Evolutionary conservation across 345 rosid genomes (phyloP).

Genomic region (Aurinia saxatilis): DNA sequence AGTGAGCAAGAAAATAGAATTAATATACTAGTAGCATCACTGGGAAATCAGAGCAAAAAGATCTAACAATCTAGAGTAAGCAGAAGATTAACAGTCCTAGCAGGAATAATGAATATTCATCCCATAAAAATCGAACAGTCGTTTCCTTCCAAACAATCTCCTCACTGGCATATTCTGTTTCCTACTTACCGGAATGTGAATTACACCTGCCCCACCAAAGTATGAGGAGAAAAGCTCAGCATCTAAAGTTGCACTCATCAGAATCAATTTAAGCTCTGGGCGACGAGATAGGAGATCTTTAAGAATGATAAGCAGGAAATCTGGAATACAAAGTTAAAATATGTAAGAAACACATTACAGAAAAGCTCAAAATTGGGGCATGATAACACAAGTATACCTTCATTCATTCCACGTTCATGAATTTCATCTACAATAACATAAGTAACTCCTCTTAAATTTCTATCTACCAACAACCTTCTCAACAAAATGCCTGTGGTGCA

Average conservation of each 20-base stretch:
- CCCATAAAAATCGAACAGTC: neutral
- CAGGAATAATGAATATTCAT: too few species aligned
- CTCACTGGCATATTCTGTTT: slow-evolving; percentile 12
- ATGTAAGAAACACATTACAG: slow-evolving; percentile 27
- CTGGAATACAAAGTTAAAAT: slow-evolving; percentile 34
- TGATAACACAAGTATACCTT: slow-evolving; percentile 45
- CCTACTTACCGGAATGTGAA: slow-evolving; percentile 68
- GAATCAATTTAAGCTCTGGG: slow-evolving; percentile 70
- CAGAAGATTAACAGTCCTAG: neutral
- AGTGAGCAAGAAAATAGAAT: slow-evolving; percentile 23
- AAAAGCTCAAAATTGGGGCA: slow-evolving; percentile 13
- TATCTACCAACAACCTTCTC: slow-evolving; percentile 85
- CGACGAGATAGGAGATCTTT: slow-evolving; percentile 86
- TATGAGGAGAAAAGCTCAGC: slow-evolving; percentile 90
- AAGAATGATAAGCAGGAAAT: slow-evolving; percentile 88
- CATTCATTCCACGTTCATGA: slow-evolving; percentile 98
- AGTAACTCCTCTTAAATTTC: slow-evolving; percentile 74
- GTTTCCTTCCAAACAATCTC: neutral
- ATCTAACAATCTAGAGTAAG: neutral
- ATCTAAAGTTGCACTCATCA: slow-evolving; percentile 95
- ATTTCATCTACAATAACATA: slow-evolving; percentile 95
- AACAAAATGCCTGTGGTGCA: slow-evolving; percentile 93
- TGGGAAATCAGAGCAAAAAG: neutral
- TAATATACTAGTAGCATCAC: neutral
- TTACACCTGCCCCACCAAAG: slow-evolving; percentile 74